Percentiles rank a stretch among this genome's conserved stretches.
These are phyloP conservation scores for Zygoascus flipseniorum DNA, from an alignment of 805 yeast species.

Conservation along the genomic window DNA sequence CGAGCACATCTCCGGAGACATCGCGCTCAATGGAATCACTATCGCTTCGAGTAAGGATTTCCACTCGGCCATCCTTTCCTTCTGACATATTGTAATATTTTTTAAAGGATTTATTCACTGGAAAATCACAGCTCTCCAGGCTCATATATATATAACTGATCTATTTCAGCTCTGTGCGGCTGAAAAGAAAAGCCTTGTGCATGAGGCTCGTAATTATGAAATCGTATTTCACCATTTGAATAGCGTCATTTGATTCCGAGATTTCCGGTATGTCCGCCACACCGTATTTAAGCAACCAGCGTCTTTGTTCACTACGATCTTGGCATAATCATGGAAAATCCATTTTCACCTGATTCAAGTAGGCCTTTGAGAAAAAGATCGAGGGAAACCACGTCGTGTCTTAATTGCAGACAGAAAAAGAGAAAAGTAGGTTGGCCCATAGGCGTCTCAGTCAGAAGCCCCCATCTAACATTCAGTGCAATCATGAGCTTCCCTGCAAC, in stretches of 20 bases:
- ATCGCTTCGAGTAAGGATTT: background rate
- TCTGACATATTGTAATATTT: background rate
- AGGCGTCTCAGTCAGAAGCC: too few relatives aligned
- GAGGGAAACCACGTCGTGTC: conserved; percentile 3
- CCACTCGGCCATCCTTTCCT: background rate
- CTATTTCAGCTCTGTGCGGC: background rate
- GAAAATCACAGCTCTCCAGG: background rate
- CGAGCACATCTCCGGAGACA: conserved; percentile 3
- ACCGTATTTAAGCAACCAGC: background rate
- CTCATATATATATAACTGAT: background rate
- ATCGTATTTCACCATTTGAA: background rate
- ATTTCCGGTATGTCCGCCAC: background rate
- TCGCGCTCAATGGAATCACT: background rate
- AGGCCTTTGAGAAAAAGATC: background rate
- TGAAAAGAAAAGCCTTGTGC: background rate
- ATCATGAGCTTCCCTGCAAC: conserved; percentile 2
- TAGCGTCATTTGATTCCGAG: background rate
- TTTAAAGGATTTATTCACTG: background rate
- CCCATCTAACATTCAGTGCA: background rate
- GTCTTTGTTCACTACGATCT: background rate
- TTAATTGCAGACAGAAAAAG: background rate
- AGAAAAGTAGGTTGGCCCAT: background rate
- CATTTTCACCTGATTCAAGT: background rate
- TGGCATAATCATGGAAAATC: too few relatives aligned
- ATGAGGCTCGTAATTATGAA: too few relatives aligned